phyloP scores from a whole-genome alignment of 2,329 filamentous ascomycete genomes.

The Lomentospora prolificans region DNA sequence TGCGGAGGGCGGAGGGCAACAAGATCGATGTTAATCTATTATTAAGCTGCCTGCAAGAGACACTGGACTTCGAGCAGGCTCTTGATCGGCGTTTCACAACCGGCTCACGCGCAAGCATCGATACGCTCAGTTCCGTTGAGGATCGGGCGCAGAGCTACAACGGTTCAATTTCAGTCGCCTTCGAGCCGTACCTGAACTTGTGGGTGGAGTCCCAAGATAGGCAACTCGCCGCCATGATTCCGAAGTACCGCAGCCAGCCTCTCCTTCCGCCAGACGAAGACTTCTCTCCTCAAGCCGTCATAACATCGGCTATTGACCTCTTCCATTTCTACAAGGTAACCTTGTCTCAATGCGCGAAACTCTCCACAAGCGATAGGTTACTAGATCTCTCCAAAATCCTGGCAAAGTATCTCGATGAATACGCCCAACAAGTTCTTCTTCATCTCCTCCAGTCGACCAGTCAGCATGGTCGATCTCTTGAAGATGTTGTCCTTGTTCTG shows the following conservation, averaged over 20 bases:
- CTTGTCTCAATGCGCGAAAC: slow-evolving; percentile 86
- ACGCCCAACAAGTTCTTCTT: slow-evolving; percentile 84
- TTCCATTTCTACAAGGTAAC: slow-evolving; percentile 96
- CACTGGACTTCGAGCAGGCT: slow-evolving; percentile 89
- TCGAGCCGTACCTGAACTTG: slow-evolving; percentile 90
- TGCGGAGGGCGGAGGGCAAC: slow-evolving; percentile 66
- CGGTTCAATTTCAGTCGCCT: slow-evolving; percentile 88
- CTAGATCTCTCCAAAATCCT: slow-evolving; percentile 78
- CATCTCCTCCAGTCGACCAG: slow-evolving; percentile 53
- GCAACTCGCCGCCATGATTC: slow-evolving; percentile 73
- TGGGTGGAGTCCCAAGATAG: slow-evolving; percentile 97
- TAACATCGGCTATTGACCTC: slow-evolving; percentile 87
- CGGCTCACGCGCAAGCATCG: slow-evolving; percentile 69
- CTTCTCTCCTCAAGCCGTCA: slow-evolving; percentile 81
- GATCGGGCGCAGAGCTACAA: slow-evolving; percentile 71
- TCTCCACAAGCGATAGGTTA: slow-evolving; percentile 82
- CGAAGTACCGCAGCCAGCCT: slow-evolving; percentile 76
- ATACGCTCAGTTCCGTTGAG: slow-evolving; percentile 74
- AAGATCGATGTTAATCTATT: slow-evolving; percentile 84
- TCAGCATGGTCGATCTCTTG: slow-evolving; percentile 41
- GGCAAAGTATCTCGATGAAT: slow-evolving; percentile 89
- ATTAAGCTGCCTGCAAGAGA: slow-evolving; percentile 84
- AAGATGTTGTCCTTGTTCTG: slow-evolving; percentile 76
- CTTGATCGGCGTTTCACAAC: slow-evolving; percentile 75
- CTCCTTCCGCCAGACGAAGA: slow-evolving; percentile 79